Base-by-base conservation (phyloP, 1,284 basidiomycete species). In the Earliella scabrosa region DNA sequence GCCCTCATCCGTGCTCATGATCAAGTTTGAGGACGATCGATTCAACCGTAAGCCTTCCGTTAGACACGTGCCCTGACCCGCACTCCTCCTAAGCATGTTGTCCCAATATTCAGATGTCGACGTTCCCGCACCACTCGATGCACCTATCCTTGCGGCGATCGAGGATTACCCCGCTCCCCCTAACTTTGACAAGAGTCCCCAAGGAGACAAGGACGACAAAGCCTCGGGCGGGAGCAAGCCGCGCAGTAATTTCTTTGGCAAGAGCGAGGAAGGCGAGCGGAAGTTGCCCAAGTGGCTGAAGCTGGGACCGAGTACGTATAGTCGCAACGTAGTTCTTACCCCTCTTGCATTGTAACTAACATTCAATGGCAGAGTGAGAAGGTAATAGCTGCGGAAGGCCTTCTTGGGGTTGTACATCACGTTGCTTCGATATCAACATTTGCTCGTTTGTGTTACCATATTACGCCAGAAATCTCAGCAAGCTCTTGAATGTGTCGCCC, bases 271-370 rank as follows among this genome's bases (percentile, higher is more conserved):
- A 3, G 56, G 53, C 21, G 80, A 79, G 55, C 83, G 80, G 71
- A 90, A 91, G 74, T 75, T 89, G 58, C 86, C 89, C 4, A 91
- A 90, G 66, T 90, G 88, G 86, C 68, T 92, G 38, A 90, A 80
- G 80, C 66, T 78, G 69, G 73, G 83, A 26, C 61, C 60, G n/a
- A 70, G 69, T 71, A 50, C 39, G 69, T 59, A 24, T 14, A 20
- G 11, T 34, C 29, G 3, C 23, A 16, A 10, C 8, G 18, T n/a
- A 3, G n/a, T n/a, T 6, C 27, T 16, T 21, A 16, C 14, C 32
- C n/a, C 26, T 39, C n/a, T 18, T 10, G n/a, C 11, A 13, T 41
- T 13, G 8, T n/a, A n/a, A 14, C 23, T 24, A 10, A 24, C 39
- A 41, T 4, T n/a, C 16, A 8, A 38, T 8, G 9, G 18, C 39